Base-by-base conservation (phyloP, 768 basidiomycete species). In the Podaxis rugospora region DNA sequence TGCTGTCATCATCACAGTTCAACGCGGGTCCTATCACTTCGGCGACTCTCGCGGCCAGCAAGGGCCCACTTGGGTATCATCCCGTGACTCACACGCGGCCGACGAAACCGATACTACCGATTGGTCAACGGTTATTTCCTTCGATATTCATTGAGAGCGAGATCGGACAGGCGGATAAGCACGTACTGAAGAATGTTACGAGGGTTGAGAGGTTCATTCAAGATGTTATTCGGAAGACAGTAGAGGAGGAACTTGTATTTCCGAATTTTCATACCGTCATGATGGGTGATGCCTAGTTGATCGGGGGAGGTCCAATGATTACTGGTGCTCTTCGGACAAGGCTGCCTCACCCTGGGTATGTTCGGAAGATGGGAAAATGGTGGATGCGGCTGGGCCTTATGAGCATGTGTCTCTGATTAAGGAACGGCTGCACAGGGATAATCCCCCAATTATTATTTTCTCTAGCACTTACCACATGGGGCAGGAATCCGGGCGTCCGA, bases 241-340 rank as follows among this genome's bases (percentile, higher is more conserved):
- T 99, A 49, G 95, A 97, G 71, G 96, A 97, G 68, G 95, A 97
- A 74, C 80, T 98, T 16, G 93, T 97, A 4, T 98, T 95, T 74
- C 95, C 95, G 21, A 97, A 96, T 71, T 98, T 93, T 72, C 93
- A 95, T 75, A 95, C 94, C 0, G 68, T 87, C 60, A 69, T 89
- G 18, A 76, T 85, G 74, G 79, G 75, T 0, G 82, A 83, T 7
- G 67, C 40, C 40, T 42, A 32, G 32, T 32, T 9, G 32, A 32
- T 9, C 1, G 27, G 27, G 28, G 32, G 32, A 32, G 32, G 7
- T 32, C 27, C 27, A 27, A 27, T 27, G 27, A 27, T 27, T 27
- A 6, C 27, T 27, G 6, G 27, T 6, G 27, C 27, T 6, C 6
- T 27, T 27, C 27, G 27, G 5, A 23, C 27, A 27, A 27, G 27